These are phyloP conservation scores for Geosiphon pyriformis DNA, from an alignment of 192 early-diverging fungal species.

Conservation along the genomic window DNA sequence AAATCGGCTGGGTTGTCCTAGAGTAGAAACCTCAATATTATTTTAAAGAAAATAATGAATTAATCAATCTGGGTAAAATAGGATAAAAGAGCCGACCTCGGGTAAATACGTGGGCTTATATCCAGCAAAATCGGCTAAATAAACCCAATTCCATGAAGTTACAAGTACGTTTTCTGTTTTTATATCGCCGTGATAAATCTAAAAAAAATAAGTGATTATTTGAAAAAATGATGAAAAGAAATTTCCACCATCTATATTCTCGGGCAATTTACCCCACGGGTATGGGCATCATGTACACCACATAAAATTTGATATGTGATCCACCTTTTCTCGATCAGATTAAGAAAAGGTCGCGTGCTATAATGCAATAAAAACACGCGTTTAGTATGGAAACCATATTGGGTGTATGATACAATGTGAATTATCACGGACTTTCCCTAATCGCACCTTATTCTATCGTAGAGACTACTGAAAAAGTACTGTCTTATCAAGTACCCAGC, in stretches of 20 bases:
- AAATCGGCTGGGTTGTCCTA: conserved; percentile 94
- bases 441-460: conserved; percentile 82
- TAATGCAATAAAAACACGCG: too few relatives aligned
- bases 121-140: conserved; percentile 80
- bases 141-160: conserved; percentile 95
- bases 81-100: too few relatives aligned
- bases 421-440: too few relatives aligned
- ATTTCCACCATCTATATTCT: background rate
- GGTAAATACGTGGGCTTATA: conserved; percentile 93
- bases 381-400: too few relatives aligned
- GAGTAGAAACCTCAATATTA: background rate
- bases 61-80: too few relatives aligned
- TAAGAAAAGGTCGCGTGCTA: conserved; percentile 91
- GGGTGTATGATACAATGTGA: too few relatives aligned
- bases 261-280: conserved; percentile 20
- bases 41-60: too few relatives aligned
- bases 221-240: background rate
- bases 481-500: conserved; percentile 89
- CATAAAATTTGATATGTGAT: conserved; percentile 84
- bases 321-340: conserved; percentile 87
- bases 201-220: conserved; percentile 1
- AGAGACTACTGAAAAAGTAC: conserved; percentile 87
- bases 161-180: conserved; percentile 94
- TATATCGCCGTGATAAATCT: conserved; percentile 91
- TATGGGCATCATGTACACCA: conserved; percentile 76